phyloP scores from a whole-genome alignment of 2,329 filamentous ascomycete species.

The Epichloe brachyelytri region DNA sequence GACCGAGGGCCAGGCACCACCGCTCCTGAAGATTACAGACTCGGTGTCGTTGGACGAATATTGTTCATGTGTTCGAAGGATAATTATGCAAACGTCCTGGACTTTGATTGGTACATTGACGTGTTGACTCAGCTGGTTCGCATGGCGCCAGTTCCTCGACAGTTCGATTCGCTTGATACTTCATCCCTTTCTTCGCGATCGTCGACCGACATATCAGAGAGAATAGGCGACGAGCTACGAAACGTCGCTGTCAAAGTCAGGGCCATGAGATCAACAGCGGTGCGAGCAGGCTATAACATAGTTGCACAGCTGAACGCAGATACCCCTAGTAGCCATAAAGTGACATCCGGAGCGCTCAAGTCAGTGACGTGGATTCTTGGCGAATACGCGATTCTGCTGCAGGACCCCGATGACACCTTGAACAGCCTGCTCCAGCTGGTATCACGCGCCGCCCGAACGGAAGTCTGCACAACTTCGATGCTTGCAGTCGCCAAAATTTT shows the following conservation, averaged over 20 bases:
- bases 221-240: slow-evolving; percentile 72
- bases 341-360: slow-evolving; percentile 54
- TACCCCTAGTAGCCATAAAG: slow-evolving; percentile 40
- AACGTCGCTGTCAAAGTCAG: slow-evolving; percentile 88
- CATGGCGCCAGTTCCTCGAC: slow-evolving; percentile 43
- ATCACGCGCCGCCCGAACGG: slow-evolving; percentile 43
- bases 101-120: slow-evolving; percentile 98
- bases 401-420: slow-evolving; percentile 58
- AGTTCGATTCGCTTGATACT: slow-evolving; percentile 24
- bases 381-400: slow-evolving; percentile 67
- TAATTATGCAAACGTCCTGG: slow-evolving; percentile 72
- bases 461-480: slow-evolving; percentile 63
- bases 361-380: slow-evolving; percentile 77
- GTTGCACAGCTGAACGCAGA: slow-evolving; percentile 43
- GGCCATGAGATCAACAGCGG: slow-evolving; percentile 66
- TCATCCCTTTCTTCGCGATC: slow-evolving; percentile 13
- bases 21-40: slow-evolving; percentile 72
- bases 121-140: slow-evolving; percentile 75
- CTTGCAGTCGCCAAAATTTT: slow-evolving; percentile 84
- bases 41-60: slow-evolving; percentile 71
- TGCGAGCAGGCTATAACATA: slow-evolving; percentile 71
- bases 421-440: slow-evolving; percentile 59
- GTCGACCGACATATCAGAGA: slow-evolving; percentile 43
- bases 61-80: slow-evolving; percentile 80
- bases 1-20: slow-evolving; percentile 32